Evolutionary conservation across 257 asterid species (phyloP), one percentile per base, ranked within the genome.

Genomic region (Nicotiana undulata): DNA sequence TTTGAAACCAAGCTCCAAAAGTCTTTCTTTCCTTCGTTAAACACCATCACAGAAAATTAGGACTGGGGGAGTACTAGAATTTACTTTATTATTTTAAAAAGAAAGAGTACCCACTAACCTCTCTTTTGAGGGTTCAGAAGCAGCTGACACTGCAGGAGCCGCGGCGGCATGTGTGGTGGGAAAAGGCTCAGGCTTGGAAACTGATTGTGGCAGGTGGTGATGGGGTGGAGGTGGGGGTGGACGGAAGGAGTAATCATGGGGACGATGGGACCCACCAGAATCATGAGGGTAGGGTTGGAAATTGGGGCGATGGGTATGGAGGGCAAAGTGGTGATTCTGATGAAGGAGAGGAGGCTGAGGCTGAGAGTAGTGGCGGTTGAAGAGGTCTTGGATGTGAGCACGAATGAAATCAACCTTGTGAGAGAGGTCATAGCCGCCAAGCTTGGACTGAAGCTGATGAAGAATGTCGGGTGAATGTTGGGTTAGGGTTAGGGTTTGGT

Each of bases 351-450:
- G 82, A 46, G 58, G 81, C 40, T 80, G 90, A 37, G 82, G 75
- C 29, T 81, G 87, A 2, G 83, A 44, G 79, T 77, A 92, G 9
- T 85, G 87, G 63, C 84, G 82, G 18, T 60, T 88, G 56, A 90
- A 81, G 86, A 89, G 83, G 75, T 83, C 84, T 79, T 89, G 93
- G 92, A 93, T 93, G 88, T 89, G 93, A 65, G 70, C 79, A 9
- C 89, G 88, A 70, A 93, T 90, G 63, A 93, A 90, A 86, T 93
- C 97, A 79, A 90, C 63, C 75, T 86, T 91, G 81, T 88, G 88
- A 81, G 85, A 61, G 18, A 91, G 88, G 81, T 81, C 83, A n/a
- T 90, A 81, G 49, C 96, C 96, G 2, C 74, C 74, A 79, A 89
- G 81, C 82, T 88, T 89, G 15, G 93, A 76, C 77, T 91, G 88